A percentile compares a stretch with the other conserved stretches of the same genome.
These are phyloP conservation scores for Diospyros lotus DNA, from an alignment of 148 eudicot genomes.

Conservation along the genomic window DNA sequence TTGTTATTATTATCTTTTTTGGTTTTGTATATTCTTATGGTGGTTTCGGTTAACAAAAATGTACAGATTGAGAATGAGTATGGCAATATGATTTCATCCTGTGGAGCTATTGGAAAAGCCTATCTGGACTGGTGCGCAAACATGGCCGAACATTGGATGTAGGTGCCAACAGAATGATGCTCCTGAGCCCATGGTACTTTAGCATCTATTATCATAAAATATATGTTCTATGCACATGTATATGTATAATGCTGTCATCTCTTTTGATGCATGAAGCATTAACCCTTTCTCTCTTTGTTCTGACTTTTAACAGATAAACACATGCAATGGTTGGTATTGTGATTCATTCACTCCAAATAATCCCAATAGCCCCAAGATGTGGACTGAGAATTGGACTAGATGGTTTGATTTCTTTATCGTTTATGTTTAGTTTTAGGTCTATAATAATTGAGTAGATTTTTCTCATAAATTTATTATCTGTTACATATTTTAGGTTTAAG, in stretches of 20 bases:
- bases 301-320: slow-evolving; percentile 12
- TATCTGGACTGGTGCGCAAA: slow-evolving; percentile 53
- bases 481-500: slow-evolving; percentile 47
- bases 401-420: slow-evolving; percentile 4
- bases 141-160: slow-evolving; percentile 46
- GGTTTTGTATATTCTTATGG: too few relatives aligned
- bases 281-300: background rate
- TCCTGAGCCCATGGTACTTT: slow-evolving; percentile 47
- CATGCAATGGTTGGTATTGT: slow-evolving; percentile 34
- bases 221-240: background rate
- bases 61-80: slow-evolving; percentile 65
- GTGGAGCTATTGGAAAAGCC: slow-evolving; percentile 42
- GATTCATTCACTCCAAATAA: slow-evolving; percentile 15
- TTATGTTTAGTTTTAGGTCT: background rate
- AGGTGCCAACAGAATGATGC: slow-evolving; percentile 54
- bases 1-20: background rate
- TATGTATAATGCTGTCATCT: too few relatives aligned
- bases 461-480: background rate
- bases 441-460: too few relatives aligned
- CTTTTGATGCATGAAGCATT: background rate
- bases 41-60: background rate
- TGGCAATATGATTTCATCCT: slow-evolving; percentile 38
- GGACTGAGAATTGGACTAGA: slow-evolving; percentile 33
- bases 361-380: slow-evolving; percentile 25
- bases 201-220: too few relatives aligned